phyloP scores from a whole-genome alignment of 768 basidiomycete genomes.

The Pholiota microspora region DNA sequence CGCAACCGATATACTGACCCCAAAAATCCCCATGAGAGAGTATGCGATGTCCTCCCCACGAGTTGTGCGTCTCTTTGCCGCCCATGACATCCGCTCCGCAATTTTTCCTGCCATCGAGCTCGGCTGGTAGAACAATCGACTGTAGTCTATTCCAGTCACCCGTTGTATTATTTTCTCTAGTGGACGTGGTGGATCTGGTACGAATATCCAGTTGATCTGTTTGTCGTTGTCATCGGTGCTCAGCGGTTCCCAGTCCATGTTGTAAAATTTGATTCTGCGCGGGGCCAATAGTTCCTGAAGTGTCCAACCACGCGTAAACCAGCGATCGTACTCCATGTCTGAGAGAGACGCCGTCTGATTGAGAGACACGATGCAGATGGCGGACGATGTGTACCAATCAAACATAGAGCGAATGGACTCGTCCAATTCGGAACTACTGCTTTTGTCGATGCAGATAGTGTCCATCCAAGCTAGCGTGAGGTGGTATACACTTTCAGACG shows the following conservation, averaged over 20 bases:
- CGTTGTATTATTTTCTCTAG: background rate
- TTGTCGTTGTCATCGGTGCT: slow-evolving; percentile 2
- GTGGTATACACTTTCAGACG: background rate
- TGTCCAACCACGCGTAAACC: slow-evolving; percentile 7
- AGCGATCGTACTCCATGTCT: slow-evolving; percentile 4
- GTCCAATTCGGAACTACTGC: slow-evolving; percentile 6
- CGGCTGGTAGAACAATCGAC: background rate
- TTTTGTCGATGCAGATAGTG: slow-evolving; percentile 6
- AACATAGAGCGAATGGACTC: slow-evolving; percentile 5
- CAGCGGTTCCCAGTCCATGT: background rate
- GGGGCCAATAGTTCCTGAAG: slow-evolving; percentile 5
- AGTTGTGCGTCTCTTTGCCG: slow-evolving; percentile 1
- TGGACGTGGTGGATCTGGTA: background rate
- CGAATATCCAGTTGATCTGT: background rate
- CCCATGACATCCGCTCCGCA: slow-evolving; percentile 1
- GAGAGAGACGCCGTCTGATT: background rate
- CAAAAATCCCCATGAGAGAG: slow-evolving; percentile 5
- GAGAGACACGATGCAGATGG: background rate
- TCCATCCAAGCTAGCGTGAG: slow-evolving; percentile 3
- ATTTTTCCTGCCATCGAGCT: background rate
- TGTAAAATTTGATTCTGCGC: background rate
- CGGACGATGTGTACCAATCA: slow-evolving; percentile 1
- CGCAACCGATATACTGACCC: background rate
- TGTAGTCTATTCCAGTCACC: background rate
- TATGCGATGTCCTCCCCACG: slow-evolving; percentile 5